Conservation (phyloP, 441 rosid species). For the Brassica balearica region DNA sequence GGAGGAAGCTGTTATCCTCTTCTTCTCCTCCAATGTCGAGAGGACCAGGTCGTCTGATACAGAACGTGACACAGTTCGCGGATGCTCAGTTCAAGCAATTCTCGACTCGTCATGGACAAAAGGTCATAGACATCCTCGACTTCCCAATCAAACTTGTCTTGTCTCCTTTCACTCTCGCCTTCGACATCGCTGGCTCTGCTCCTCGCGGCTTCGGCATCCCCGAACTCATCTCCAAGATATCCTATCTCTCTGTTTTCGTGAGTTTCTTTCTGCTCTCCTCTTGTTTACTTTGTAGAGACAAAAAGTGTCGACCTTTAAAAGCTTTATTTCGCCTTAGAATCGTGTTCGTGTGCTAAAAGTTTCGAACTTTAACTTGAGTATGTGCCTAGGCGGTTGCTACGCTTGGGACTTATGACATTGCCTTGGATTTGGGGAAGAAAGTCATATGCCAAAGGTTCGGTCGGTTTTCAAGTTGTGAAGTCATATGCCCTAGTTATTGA, state of each 20-base stretch:
- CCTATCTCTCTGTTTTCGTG: slow-evolving; percentile 75
- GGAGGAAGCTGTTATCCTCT: slow-evolving; percentile 34
- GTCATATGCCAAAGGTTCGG: slow-evolving; percentile 87
- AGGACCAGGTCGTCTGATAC: slow-evolving; percentile 63
- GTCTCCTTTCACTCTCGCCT: slow-evolving; percentile 89
- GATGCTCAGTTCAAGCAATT: slow-evolving; percentile 61
- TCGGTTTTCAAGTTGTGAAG: slow-evolving; percentile 29
- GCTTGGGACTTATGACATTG: slow-evolving; percentile 89
- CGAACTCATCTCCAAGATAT: slow-evolving; percentile 75
- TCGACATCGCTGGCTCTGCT: slow-evolving; percentile 88
- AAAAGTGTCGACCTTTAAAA: not conserved
- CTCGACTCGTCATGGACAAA: slow-evolving; percentile 66
- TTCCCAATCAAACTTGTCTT: slow-evolving; percentile 76
- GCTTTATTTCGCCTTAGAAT: not conserved
- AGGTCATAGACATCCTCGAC: slow-evolving; percentile 68
- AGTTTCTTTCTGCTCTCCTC: slow-evolving; percentile 30
- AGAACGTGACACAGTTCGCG: slow-evolving; percentile 61
- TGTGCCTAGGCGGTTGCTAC: slow-evolving; percentile 68
- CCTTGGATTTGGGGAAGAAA: slow-evolving; percentile 88
- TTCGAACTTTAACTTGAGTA: slow-evolving; percentile 15
- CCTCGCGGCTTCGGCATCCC: slow-evolving; percentile 91
- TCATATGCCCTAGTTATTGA: not conserved
- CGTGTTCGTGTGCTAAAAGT: slow-evolving; percentile 13
- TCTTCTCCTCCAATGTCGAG: slow-evolving; percentile 53
- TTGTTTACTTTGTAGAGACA: slow-evolving; percentile 9